Conservation (phyloP, 2,329 filamentous ascomycete species). For the Coniochaeta sp. region DNA sequence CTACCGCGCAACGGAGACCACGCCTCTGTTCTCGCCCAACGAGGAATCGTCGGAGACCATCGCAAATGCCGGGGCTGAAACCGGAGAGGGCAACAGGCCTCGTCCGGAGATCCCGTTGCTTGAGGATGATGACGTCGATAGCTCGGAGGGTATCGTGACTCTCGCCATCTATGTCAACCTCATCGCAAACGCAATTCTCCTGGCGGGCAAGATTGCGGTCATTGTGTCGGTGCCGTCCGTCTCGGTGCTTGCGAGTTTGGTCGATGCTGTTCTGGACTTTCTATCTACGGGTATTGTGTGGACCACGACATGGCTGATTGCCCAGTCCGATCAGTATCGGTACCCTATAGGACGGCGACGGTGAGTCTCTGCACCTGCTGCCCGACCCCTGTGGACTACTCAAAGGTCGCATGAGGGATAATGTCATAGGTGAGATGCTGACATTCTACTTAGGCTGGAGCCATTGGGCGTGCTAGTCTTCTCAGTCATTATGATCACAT, state of each 20-base stretch:
- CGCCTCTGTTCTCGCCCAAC: slow-evolving; percentile 49
- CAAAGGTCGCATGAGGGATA: not conserved
- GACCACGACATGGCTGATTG: slow-evolving; percentile 68
- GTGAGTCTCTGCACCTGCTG: slow-evolving; percentile 18
- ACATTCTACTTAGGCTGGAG: slow-evolving; percentile 46
- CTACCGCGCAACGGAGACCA: slow-evolving; percentile 66
- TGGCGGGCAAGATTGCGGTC: slow-evolving; percentile 70
- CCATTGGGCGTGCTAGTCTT: slow-evolving; percentile 77
- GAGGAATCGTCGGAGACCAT: slow-evolving; percentile 35
- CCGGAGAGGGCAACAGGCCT: slow-evolving; percentile 27
- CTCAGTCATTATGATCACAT: slow-evolving; percentile 79
- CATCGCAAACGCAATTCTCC: slow-evolving; percentile 65
- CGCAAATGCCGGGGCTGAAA: slow-evolving; percentile 31
- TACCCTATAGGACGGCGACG: slow-evolving; percentile 70
- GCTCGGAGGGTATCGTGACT: slow-evolving; percentile 68
- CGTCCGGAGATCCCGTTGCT: slow-evolving; percentile 60
- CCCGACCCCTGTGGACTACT: not conserved
- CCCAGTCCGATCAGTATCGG: slow-evolving; percentile 63
- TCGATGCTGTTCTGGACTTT: slow-evolving; percentile 75
- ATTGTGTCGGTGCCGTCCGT: slow-evolving; percentile 73
- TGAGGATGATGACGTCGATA: slow-evolving; percentile 65
- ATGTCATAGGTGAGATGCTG: not conserved
- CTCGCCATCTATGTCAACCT: slow-evolving; percentile 84
- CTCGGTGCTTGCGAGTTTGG: slow-evolving; percentile 71
- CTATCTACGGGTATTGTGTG: slow-evolving; percentile 76